Base-by-base conservation (phyloP, 768 basidiomycete species). In the Paxillus involutus region DNA sequence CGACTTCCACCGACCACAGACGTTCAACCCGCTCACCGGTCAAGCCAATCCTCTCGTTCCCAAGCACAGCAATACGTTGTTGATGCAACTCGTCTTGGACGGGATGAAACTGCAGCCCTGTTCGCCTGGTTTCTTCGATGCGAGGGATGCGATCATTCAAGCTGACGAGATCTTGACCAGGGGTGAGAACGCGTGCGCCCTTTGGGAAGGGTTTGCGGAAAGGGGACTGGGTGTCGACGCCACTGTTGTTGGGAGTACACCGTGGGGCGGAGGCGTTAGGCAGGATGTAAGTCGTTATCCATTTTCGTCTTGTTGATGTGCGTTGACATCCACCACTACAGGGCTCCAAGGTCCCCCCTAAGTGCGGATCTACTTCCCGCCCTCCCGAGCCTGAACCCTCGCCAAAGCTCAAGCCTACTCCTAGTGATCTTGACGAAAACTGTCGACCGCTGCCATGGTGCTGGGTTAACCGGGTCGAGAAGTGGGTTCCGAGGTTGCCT, bases 221-320 rank as follows among this genome's bases (percentile, higher is more conserved):
- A 21, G 21, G 21, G 21, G 21, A 21, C 21, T 21, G 21, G 21
- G 21, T 21, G 21, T 21, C 21, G 1, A 1, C 21, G 21, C 21
- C 21, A 21, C 21, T 21, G 21, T 21, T 3, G 21, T 21, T 21
- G 21, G 21, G 21, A 21, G 1, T 21, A 21, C 91, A 8, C 94
- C 93, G 16, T 97, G 94, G 94, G 94, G 94, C 63, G 92, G 93
- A 80, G 94, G 94, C 54, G 73, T 91, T 49, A 80, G 94, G 57
- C 79, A 77, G 16, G 82, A 93, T 60, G 89, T 80, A 63, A 58
- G 73, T 61, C 3, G 0, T 13, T 1, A n/a, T 9, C 12, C 3
- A n/a, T 30, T 29, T 43, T 33, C 1, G 4, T 10, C 11, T 36
- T 2, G 41, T 9, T 24, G 29, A 43, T 21, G 21, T 37, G 21